Evolutionary conservation across 495 filamentous ascomycete genomes (phyloP).

Genomic region (Penicillium manginii): DNA sequence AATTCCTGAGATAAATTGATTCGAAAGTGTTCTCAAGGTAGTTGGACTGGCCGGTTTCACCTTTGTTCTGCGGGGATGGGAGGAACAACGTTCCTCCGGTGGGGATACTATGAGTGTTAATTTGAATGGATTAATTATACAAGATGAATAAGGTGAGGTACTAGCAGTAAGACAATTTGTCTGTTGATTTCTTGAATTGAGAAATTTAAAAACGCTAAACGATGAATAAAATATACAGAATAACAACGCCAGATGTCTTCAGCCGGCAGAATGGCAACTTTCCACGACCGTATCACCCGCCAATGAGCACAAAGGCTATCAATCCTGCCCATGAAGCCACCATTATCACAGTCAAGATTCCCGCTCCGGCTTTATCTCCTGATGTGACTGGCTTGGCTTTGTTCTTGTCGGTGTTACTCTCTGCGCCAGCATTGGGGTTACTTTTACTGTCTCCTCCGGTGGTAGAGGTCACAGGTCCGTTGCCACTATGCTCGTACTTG

Average conservation of each 20-base stretch:
- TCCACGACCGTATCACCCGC: background rate
- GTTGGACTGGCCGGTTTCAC: background rate
- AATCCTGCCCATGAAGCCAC: constrained; percentile 17
- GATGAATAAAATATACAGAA: background rate
- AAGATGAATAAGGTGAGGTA: no score
- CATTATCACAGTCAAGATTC: constrained; percentile 52
- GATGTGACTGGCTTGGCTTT: constrained; percentile 9
- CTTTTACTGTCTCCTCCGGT: constrained; percentile 30
- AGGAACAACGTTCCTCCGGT: constrained; percentile 25
- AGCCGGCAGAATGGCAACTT: background rate
- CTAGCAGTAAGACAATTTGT: no score
- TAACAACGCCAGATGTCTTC: background rate
- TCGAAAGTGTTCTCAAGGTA: background rate
- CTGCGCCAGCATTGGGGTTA: constrained; percentile 19
- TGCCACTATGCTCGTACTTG: constrained; percentile 24
- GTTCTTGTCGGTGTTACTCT: background rate
- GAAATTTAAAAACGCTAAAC: background rate
- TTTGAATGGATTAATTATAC: no score
- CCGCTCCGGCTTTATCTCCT: constrained; percentile 22
- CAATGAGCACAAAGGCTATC: constrained; percentile 1
- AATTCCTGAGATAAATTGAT: constrained; percentile 2
- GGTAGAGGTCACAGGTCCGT: constrained; percentile 15
- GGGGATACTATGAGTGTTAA: background rate
- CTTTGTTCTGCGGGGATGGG: constrained; percentile 12
- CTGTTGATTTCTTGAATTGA: background rate